A percentile compares a stretch with the other conserved stretches of the same genome.
phyloP scores from a whole-genome alignment of 768 basidiomycete species.

The Lepiota venenata region DNA sequence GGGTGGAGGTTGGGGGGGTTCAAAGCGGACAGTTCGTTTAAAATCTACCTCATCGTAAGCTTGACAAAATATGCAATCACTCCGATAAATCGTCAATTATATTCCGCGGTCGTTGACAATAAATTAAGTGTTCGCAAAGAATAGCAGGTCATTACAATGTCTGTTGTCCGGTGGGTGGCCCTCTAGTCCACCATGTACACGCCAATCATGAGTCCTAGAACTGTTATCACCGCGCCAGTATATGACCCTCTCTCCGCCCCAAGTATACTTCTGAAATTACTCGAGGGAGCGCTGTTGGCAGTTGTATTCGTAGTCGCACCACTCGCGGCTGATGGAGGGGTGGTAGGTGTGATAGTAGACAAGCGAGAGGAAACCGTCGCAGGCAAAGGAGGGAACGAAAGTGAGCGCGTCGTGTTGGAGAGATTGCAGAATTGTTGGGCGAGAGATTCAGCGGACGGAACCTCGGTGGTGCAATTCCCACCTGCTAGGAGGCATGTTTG shows the following conservation, averaged over 20 bases:
- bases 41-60: too few species aligned
- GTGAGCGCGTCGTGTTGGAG: constrained; percentile 29
- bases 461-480: constrained; percentile 30
- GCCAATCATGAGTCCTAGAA: not conserved
- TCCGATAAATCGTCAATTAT: not conserved
- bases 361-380: constrained; percentile 9
- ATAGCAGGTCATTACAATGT: not conserved
- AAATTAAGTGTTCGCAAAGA: not conserved
- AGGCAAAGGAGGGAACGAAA: constrained; percentile 32
- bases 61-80: not conserved
- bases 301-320: not conserved
- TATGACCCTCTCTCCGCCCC: not conserved
- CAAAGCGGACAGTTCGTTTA: too few species aligned
- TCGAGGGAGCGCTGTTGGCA: not conserved
- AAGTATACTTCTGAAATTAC: not conserved
- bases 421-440: constrained; percentile 46
- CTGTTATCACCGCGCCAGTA: not conserved
- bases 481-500: constrained; percentile 35
- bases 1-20: too few species aligned
- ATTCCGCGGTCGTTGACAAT: not conserved
- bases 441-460: constrained; percentile 37
- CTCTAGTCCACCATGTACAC: not conserved
- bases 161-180: not conserved
- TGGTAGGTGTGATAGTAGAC: too few species aligned
- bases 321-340: too few species aligned